phyloP scores from a whole-genome alignment of 257 asterid species.

The Knoxia roxburghii region DNA sequence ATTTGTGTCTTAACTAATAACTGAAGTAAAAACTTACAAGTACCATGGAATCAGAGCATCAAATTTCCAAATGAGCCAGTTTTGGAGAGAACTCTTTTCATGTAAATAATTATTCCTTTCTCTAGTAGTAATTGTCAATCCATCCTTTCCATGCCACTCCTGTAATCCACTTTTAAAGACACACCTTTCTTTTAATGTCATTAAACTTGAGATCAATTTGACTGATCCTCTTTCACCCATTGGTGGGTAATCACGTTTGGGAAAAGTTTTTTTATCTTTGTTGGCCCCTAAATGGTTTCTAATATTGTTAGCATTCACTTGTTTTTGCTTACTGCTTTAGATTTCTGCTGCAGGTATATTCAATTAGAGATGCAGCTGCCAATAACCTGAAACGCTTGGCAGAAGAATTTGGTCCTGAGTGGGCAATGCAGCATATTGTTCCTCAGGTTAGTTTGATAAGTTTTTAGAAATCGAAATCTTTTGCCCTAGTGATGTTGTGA shows the following conservation, averaged over 20 bases:
- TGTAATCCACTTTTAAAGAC: not conserved
- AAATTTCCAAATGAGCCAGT: not conserved
- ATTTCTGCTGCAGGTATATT: constrained; percentile 38
- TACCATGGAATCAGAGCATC: not conserved
- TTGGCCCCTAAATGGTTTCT: not conserved
- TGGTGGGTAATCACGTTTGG: not conserved
- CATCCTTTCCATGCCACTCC: too few relatives aligned
- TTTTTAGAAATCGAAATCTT: not conserved
- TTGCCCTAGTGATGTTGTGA: not conserved
- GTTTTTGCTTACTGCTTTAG: constrained; percentile 1
- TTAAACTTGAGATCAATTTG: not conserved
- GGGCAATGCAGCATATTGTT: constrained; percentile 62
- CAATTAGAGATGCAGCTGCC: constrained; percentile 59
- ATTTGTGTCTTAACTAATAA: not conserved
- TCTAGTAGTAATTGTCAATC: not conserved
- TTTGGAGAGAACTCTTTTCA: not conserved
- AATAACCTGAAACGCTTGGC: constrained; percentile 52
- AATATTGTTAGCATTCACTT: not conserved
- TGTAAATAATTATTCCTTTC: not conserved
- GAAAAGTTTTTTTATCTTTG: not conserved
- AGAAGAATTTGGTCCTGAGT: constrained; percentile 58
- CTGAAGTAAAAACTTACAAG: not conserved
- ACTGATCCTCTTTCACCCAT: not conserved
- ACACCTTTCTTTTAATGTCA: not conserved
- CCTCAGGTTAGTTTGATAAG: constrained; percentile 44